Evolutionary conservation across 2,329 filamentous ascomycete species (phyloP), one percentile per base, ranked within the genome.

Genomic region (Pestalotiopsis fici): DNA sequence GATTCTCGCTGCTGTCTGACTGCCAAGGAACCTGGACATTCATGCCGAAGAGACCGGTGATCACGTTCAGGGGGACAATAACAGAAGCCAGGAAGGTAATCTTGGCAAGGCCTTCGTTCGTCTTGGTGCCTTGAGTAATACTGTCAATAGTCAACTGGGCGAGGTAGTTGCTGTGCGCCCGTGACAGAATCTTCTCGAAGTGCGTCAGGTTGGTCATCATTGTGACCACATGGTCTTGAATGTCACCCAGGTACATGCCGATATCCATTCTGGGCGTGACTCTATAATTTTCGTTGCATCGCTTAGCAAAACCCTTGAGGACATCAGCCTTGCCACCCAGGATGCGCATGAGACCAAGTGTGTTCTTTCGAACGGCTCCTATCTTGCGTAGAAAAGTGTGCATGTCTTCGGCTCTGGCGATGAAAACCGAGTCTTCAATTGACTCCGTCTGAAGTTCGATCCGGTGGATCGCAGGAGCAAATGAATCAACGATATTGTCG

Each of bases 241-340:
- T 98, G 81, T 99, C 96, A 75, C 94, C 94, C 43, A 99, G 88
- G 77, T 99, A 99, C 75, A 99, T 88, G 25, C 95, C 96, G 71
- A 99, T 97, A 77, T 99, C 96, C 83, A 96, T 96, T 60, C 95
- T 93, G 6, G 96, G 96, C 1, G 96, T 97, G 64, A 98, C 93
- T 71, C 93, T 92, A 84, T 97, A 98, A 71, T 97, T 94, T 77
- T 98, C 95, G 78, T 98, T 99, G 88, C 96, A 99, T 64, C 97
- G 93, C 84, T 99, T 99, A 64, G 96, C 97, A 77, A 99, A 99
- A 35, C 95, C 95, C 73, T 93, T 94, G 74, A 99, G 94, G 67
- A 99, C 96, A 78, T 99, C 96, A n/a, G 96, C 96, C 80, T 99
- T 99, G 76, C 95, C 95, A 65, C 95, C 95, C 0, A 99, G 86